These are phyloP conservation scores for Larix kaempferi DNA, from an alignment of 75 land plant genomes.

Conservation along the genomic window DNA sequence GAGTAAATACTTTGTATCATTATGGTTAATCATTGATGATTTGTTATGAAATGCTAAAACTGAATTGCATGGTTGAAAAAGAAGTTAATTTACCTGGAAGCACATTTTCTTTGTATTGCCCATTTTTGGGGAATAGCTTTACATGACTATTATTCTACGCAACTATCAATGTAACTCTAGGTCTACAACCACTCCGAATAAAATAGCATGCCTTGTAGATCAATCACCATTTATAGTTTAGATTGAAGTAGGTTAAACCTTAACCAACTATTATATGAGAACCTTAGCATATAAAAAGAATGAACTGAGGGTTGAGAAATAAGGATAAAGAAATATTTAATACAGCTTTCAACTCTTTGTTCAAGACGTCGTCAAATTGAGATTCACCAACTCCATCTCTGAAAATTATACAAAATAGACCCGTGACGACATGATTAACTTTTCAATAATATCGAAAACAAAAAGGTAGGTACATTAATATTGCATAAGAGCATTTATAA, in stretches of 20 bases:
- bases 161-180: conserved; percentile 35
- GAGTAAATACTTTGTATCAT: too few species aligned
- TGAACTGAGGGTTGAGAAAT: neutral
- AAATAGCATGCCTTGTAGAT: conserved; percentile 22
- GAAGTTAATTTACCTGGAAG: conserved; percentile 42
- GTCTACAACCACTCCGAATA: conserved; percentile 18
- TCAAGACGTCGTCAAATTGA: conserved; percentile 80
- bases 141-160: conserved; percentile 50
- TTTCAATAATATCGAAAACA: too few species aligned
- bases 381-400: conserved; percentile 81
- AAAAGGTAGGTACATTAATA: too few species aligned
- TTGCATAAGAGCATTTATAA: too few species aligned
- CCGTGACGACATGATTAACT: too few species aligned
- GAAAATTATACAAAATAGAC: too few species aligned
- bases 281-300: too few species aligned
- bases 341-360: conserved; percentile 66
- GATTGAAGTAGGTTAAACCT: too few species aligned
- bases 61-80: neutral
- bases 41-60: too few species aligned
- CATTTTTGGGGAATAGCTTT: conserved; percentile 51
- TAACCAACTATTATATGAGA: too few species aligned
- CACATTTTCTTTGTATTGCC: conserved; percentile 64
- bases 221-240: neutral
- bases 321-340: conserved; percentile 33
- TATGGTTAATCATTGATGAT: too few species aligned